Percentiles rank a stretch among this genome's conserved stretches.
phyloP scores from a whole-genome alignment of 768 basidiomycete genomes.

The Dioszegia crocea region DNA sequence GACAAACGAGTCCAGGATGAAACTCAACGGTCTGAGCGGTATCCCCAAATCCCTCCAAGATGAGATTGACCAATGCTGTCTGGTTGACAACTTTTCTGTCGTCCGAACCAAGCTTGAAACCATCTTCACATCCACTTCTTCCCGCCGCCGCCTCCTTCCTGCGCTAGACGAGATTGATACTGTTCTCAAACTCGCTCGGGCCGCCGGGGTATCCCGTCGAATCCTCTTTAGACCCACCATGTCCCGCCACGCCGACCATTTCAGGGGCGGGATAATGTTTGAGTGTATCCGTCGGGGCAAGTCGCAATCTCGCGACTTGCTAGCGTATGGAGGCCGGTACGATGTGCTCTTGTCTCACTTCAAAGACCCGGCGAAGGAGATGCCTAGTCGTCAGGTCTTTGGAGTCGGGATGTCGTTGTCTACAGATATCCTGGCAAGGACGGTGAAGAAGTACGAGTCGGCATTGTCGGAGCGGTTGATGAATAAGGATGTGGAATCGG shows the following conservation, averaged over 20 bases:
- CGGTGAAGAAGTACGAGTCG: conserved; percentile 41
- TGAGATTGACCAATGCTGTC: conserved; percentile 44
- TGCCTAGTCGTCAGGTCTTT: conserved; percentile 28
- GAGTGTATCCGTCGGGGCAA: conserved; percentile 41
- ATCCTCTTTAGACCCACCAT: conserved; percentile 43
- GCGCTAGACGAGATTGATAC: conserved; percentile 35
- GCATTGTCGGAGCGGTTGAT: conserved; percentile 35
- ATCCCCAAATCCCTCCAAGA: conserved; percentile 32
- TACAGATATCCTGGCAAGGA: conserved; percentile 33
- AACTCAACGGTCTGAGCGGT: conserved; percentile 15
- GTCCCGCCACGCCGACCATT: conserved; percentile 38
- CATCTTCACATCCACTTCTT: conserved; percentile 19
- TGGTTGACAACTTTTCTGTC: conserved; percentile 27
- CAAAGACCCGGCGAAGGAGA: conserved; percentile 36
- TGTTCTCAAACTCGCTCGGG: conserved; percentile 31
- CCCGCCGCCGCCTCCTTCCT: conserved; percentile 13
- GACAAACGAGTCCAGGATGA: conserved; percentile 5
- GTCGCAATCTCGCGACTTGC: conserved; percentile 35
- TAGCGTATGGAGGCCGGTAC: conserved; percentile 46
- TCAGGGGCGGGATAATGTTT: conserved; percentile 47
- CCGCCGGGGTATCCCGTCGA: conserved; percentile 27
- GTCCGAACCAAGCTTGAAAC: conserved; percentile 26
- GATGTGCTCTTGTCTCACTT: conserved; percentile 44
- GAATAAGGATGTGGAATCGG: conserved; percentile 36
- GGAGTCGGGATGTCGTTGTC: conserved; percentile 46